A percentile compares a stretch with the other conserved stretches of the same genome.
phyloP scores from a whole-genome alignment of 148 eudicot genomes.

The Simmondsia chinensis region DNA sequence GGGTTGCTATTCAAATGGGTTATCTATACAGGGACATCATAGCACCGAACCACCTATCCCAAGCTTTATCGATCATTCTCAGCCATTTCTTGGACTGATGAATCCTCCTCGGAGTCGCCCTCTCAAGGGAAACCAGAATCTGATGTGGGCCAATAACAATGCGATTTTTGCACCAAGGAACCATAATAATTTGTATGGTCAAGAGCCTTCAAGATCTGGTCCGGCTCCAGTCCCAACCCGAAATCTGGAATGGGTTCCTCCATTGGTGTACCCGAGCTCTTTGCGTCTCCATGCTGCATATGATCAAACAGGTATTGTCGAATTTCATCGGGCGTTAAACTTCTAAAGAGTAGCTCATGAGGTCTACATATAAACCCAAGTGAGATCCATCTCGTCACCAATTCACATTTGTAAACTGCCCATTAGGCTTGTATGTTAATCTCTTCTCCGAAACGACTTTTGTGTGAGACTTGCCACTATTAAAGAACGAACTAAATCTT shows the following conservation, averaged over 20 bases:
- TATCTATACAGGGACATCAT: constrained; percentile 9
- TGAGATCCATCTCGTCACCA: no score
- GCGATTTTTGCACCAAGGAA: constrained; percentile 20
- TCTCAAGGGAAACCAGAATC: constrained; percentile 25
- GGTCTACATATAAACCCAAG: no score
- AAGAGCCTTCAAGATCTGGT: constrained; percentile 29
- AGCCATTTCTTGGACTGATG: constrained; percentile 22
- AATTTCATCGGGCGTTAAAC: no score
- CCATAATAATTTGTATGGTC: constrained; percentile 16
- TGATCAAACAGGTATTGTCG: no score
- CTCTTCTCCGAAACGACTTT: no score
- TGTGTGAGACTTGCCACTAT: no score
- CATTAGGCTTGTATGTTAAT: no score
- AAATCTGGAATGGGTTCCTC: constrained; percentile 28
- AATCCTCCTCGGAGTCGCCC: constrained; percentile 52
- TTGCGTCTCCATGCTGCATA: constrained; percentile 37
- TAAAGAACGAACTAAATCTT: no score
- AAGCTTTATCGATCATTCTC: constrained; percentile 21
- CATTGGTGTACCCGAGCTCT: constrained; percentile 26
- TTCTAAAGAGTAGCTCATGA: no score
- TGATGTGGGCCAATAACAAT: constrained; percentile 8
- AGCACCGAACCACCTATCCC: constrained; percentile 17
- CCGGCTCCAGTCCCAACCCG: constrained; percentile 26
- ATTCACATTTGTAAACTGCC: no score
- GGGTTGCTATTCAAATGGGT: constrained; percentile 9